phyloP scores from a whole-genome alignment of 2,329 filamentous ascomycete species.

The Blastomyces parvus region DNA sequence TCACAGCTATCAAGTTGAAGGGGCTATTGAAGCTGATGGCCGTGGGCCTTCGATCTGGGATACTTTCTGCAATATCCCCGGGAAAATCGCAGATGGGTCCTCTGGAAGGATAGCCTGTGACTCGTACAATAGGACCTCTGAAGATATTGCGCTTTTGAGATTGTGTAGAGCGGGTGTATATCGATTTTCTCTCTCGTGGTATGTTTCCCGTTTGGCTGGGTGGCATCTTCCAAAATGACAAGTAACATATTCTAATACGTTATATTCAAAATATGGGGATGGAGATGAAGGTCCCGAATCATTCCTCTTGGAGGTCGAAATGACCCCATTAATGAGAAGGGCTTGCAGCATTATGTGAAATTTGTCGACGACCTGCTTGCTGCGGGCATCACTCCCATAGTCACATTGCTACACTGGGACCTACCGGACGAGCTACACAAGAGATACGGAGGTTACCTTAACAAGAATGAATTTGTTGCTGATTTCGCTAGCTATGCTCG shows the following conservation, averaged over 20 bases:
- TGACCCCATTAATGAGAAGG: conserved; percentile 70
- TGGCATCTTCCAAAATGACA: background rate
- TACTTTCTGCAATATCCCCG: conserved; percentile 69
- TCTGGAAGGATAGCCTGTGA: conserved; percentile 73
- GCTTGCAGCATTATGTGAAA: conserved; percentile 66
- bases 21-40: conserved; percentile 62
- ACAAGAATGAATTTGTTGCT: conserved; percentile 70
- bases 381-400: conserved; percentile 63
- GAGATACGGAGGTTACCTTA: conserved; percentile 71
- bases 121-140: conserved; percentile 68
- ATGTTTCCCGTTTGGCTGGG: background rate
- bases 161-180: conserved; percentile 63
- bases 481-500: conserved; percentile 74
- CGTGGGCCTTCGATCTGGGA: conserved; percentile 78
- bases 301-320: conserved; percentile 76
- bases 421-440: conserved; percentile 67
- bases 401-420: conserved; percentile 86
- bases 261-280: background rate
- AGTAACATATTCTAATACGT: background rate
- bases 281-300: conserved; percentile 51
- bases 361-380: conserved; percentile 69
- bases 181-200: conserved; percentile 74
- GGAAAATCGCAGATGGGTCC: conserved; percentile 71
- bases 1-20: conserved; percentile 77
- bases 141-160: conserved; percentile 72